Evolutionary conservation across 345 rosid genomes (phyloP), one percentile per base, ranked within the genome.

Genomic region (Cardamine chenopodiifolia): DNA sequence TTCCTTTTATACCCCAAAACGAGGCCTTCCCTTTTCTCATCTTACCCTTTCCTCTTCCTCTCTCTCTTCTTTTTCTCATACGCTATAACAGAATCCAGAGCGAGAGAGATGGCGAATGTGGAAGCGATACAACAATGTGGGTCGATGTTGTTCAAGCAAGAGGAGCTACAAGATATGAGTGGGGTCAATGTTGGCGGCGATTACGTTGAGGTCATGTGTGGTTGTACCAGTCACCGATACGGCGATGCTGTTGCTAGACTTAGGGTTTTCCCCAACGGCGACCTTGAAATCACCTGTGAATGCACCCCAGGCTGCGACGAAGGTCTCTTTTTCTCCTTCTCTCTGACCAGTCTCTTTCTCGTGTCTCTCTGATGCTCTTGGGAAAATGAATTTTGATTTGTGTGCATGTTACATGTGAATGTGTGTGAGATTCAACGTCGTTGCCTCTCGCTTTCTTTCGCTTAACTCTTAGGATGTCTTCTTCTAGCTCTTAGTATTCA

Each of bases 221-320:
- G 98, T 35, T 96, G 99, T 89, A 96, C 99, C 17, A 96, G 97
- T 72, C 98, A 88, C 79, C 85, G 95, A 25, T 96, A 96, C 79
- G 98, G 99, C 78, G 99, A 96, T 77, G 99, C 98, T 58, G 99
- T 96, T 73, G 99, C 98, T 26, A 84, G 86, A 67, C 97, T 96
- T 90, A 96, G 96, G 98, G 98, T 96, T 96, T 89, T 89, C 83
- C 76, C 82, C 61, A 92, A 74, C 74, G 98, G 99, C 71, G 94
- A 92, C 63, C 98, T 96, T 69, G 96, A 86, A 71, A 92, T 92
- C 88, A 80, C 88, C 73, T 96, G 99, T 72, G 96, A 96, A 83
- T 96, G 99, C 89, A 89, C 98, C 23, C 98, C 96, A 20, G 99
- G 98, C 81, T 96, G 99, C 77, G 79, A 92, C 50, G 98, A 96